Conservation (phyloP, 495 filamentous ascomycete genomes). For the Hypoxylon perforatum region DNA sequence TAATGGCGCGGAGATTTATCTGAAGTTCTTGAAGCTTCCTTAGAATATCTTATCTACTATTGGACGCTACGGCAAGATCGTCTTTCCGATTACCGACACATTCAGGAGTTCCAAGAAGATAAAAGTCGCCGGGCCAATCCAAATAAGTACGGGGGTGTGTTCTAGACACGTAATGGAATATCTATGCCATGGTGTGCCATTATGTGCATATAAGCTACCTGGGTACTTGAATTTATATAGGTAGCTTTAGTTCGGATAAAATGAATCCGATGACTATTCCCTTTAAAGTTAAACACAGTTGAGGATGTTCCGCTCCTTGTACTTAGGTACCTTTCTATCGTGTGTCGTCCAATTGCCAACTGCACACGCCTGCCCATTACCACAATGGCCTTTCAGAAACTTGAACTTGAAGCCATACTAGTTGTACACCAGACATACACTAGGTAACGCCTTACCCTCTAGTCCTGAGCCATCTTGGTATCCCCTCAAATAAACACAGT, state of each 20-base stretch:
- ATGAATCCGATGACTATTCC: too few relatives aligned
- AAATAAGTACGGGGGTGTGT: too few relatives aligned
- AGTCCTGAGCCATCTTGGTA: constrained; percentile 1
- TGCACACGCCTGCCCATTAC: neutral
- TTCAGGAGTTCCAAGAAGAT: constrained; percentile 12
- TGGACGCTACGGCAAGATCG: constrained; percentile 3
- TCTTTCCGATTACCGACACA: constrained; percentile 14
- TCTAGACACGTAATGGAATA: neutral
- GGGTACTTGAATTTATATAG: too few relatives aligned
- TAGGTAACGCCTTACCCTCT: neutral
- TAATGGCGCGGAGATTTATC: neutral
- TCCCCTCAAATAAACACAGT: neutral
- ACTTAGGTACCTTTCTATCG: too few relatives aligned
- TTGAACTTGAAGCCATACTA: constrained; percentile 8
- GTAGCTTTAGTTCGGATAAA: too few relatives aligned
- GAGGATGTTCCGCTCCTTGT: too few relatives aligned
- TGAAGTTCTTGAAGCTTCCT: constrained; percentile 14
- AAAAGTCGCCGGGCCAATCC: constrained; percentile 10
- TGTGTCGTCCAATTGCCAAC: neutral
- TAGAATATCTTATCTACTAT: neutral
- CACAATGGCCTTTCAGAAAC: constrained; percentile 18
- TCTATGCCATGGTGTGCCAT: neutral
- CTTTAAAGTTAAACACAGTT: too few relatives aligned
- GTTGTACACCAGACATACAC: neutral
- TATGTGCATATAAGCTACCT: too few relatives aligned